These are phyloP conservation scores for Actinomucor elegans DNA, from an alignment of 371 early-diverging fungal genomes.

Conservation along the genomic window DNA sequence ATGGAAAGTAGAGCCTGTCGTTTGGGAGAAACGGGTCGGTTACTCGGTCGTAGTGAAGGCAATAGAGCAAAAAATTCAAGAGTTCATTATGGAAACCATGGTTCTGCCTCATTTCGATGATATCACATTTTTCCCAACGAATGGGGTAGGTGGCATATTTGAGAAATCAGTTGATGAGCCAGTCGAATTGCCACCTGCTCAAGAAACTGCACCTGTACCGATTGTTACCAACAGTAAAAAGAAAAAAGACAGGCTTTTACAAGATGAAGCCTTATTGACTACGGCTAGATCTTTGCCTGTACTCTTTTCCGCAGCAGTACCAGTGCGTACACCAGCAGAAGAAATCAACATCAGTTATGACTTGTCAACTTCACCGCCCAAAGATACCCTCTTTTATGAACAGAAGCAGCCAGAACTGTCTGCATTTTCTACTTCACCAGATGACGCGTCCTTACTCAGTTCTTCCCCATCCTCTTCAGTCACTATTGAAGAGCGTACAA, in stretches of 20 bases:
- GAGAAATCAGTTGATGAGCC: neutral
- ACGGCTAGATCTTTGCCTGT: conserved; percentile 32
- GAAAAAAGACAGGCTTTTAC: conserved; percentile 5
- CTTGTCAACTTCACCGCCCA: too few relatives aligned
- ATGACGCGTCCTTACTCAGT: conserved; percentile 2
- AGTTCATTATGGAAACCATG: conserved; percentile 77
- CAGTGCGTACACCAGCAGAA: conserved; percentile 8
- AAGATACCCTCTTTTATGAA: too few relatives aligned
- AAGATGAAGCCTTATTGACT: conserved; percentile 17
- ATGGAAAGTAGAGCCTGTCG: conserved; percentile 82
- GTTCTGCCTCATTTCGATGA: conserved; percentile 94
- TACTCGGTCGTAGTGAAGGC: conserved; percentile 80
- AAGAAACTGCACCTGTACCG: neutral
- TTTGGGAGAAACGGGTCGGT: conserved; percentile 82
- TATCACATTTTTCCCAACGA: conserved; percentile 75
- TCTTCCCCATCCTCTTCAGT: conserved; percentile 13
- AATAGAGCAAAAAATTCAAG: conserved; percentile 82
- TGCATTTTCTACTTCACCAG: conserved; percentile 19
- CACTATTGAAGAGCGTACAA: conserved; percentile 4
- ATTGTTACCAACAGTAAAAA: neutral
- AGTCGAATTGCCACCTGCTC: neutral
- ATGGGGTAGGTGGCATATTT: conserved; percentile 67
- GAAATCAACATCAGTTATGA: neutral
- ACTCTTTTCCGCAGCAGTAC: conserved; percentile 23
- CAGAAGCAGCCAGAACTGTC: too few relatives aligned